Evolutionary conservation across 495 filamentous ascomycete genomes (phyloP).

Genomic region (Haplographium delicatum): DNA sequence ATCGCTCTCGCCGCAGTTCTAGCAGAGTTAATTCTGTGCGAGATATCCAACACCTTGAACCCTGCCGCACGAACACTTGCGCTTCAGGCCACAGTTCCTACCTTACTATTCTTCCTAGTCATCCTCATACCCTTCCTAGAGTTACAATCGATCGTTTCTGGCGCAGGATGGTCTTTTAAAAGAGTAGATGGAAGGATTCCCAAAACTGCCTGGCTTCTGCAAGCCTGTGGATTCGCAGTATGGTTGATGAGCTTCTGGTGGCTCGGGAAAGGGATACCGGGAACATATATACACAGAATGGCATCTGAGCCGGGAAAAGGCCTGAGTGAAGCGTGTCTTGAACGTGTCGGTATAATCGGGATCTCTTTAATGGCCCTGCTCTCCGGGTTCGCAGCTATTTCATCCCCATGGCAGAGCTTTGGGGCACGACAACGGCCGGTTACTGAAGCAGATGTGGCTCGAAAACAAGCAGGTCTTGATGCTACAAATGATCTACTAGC

Average conservation of each 20-base stretch:
- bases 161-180: conserved; percentile 51
- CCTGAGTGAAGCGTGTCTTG: conserved; percentile 66
- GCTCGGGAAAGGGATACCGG: conserved; percentile 59
- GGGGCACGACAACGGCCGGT: conserved; percentile 53
- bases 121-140: conserved; percentile 67
- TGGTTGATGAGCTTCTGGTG: conserved; percentile 75
- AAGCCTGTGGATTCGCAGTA: conserved; percentile 46
- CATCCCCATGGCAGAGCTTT: conserved; percentile 76
- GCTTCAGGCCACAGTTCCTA: conserved; percentile 58
- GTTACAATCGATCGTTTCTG: conserved; percentile 58
- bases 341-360: conserved; percentile 74
- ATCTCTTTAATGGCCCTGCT: conserved; percentile 77
- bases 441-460: conserved; percentile 62
- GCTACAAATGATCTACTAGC: conserved; percentile 70
- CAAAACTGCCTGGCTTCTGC: conserved; percentile 51
- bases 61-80: conserved; percentile 54
- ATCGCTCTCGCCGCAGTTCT: conserved; percentile 69
- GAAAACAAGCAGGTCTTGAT: conserved; percentile 67
- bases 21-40: conserved; percentile 69
- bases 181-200: conserved; percentile 41
- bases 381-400: conserved; percentile 77
- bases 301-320: conserved; percentile 33
- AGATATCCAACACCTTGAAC: conserved; percentile 68
- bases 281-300: conserved; percentile 31
- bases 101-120: conserved; percentile 60